Evolutionary conservation across 805 yeast species (phyloP).

Genomic region (Zygosaccharomyces lentus): DNA sequence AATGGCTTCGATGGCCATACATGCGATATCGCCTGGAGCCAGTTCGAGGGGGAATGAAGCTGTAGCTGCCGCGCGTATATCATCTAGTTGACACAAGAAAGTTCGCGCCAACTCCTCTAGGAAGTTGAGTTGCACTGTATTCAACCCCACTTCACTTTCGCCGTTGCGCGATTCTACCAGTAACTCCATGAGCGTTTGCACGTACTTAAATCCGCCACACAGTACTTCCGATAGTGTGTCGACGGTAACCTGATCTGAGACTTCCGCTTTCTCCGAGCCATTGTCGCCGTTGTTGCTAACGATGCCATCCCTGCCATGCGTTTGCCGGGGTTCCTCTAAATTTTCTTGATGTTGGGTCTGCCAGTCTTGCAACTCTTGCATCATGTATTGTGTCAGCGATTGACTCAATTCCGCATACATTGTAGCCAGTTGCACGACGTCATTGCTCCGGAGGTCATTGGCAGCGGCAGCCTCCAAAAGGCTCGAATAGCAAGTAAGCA

Average conservation of each 20-base stretch:
- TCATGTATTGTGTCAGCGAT: constrained; percentile 16
- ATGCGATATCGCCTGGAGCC: constrained; percentile 14
- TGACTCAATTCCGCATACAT: constrained; percentile 19
- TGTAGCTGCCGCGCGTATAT: constrained; percentile 11
- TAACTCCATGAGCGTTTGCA: constrained; percentile 21
- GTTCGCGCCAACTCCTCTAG: constrained; percentile 18
- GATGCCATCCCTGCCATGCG: constrained; percentile 15
- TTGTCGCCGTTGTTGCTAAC: constrained; percentile 6
- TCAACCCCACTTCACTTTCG: constrained; percentile 8
- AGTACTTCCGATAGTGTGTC: constrained; percentile 25
- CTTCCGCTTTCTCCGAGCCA: constrained; percentile 23
- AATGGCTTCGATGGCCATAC: constrained; percentile 17
- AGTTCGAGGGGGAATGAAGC: constrained; percentile 1
- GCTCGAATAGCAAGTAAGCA: constrained; percentile 26
- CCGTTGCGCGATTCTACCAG: constrained; percentile 15
- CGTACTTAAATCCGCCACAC: constrained; percentile 19
- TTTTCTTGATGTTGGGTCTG: neutral
- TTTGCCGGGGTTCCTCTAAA: neutral
- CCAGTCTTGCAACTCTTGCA: constrained; percentile 19
- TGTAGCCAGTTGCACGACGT: constrained; percentile 16
- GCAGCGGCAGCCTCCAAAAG: constrained; percentile 22
- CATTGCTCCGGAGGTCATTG: constrained; percentile 12
- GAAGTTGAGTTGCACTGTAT: constrained; percentile 21
- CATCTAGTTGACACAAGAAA: constrained; percentile 20
- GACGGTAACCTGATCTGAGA: constrained; percentile 27